These are phyloP conservation scores for Aureobasidium sp. DNA, from an alignment of 2,329 filamentous ascomycete species.

Conservation along the genomic window DNA sequence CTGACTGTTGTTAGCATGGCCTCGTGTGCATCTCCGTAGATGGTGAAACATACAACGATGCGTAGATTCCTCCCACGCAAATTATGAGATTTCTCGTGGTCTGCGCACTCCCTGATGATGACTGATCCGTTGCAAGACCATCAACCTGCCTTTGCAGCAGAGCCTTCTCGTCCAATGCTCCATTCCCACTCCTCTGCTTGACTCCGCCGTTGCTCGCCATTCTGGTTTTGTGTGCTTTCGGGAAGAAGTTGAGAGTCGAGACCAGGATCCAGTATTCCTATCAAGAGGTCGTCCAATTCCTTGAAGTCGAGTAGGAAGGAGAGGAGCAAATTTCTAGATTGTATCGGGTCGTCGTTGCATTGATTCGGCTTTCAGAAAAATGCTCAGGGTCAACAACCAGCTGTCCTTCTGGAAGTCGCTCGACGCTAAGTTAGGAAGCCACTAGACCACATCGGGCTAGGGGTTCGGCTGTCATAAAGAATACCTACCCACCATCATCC, in stretches of 20 bases:
- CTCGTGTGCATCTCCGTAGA: background rate
- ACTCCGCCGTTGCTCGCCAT: conserved; percentile 12
- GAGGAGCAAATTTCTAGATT: background rate
- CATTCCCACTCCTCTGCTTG: conserved; percentile 12
- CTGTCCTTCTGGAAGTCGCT: conserved; percentile 2
- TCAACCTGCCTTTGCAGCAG: conserved; percentile 16
- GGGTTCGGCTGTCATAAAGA: too few species aligned
- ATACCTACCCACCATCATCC: too few species aligned
- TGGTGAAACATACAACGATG: conserved; percentile 64
- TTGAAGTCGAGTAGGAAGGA: background rate
- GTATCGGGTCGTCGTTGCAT: background rate
- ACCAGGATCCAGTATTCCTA: background rate
- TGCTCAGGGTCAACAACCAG: conserved; percentile 12
- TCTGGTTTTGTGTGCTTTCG: background rate
- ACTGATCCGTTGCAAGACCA: conserved; percentile 8
- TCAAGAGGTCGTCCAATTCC: background rate
- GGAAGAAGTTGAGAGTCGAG: background rate
- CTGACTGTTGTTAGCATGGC: conserved; percentile 31
- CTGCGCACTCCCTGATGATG: conserved; percentile 16
- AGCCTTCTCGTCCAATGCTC: background rate
- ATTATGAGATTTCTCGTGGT: conserved; percentile 60
- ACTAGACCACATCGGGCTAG: background rate
- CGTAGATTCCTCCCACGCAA: conserved; percentile 92
- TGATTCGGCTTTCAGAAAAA: conserved; percentile 2
- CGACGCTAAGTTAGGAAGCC: background rate